Evolutionary conservation across 1,139 yeast genomes (phyloP), one percentile per base, ranked within the genome.

Genomic region (Blastobotrys apis): DNA sequence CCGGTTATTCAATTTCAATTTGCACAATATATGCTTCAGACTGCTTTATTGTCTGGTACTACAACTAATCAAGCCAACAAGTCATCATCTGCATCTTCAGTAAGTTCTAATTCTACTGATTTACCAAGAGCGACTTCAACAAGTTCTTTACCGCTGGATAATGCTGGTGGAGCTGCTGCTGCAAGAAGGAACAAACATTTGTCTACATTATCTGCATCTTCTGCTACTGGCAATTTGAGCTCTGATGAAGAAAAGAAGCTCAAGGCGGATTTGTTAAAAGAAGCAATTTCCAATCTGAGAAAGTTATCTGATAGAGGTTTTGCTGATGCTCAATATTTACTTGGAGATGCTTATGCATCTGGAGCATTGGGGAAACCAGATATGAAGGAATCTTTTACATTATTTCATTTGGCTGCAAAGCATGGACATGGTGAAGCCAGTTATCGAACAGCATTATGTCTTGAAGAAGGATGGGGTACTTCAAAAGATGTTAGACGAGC

Each of bases 391-490:
- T 84, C 97, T 2, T 83, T 86, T 55, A 56, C 67, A 1, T 73
- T 85, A 44, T 92, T 92, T 63, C 90, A 83, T 60, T 71, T 86
- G 29, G 96, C 97, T 5, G 96, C 96, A 5, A 92, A 90, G 63
- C 92, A 85, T 54, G 94, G 92, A 19, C 97, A 92, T 60, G 74
- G 84, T 9, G 97, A 92, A 63, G 80, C 94, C 44, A 90, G 96
- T 0, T 92, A 84, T 64, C 77, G 97, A 57, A 84, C 96, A 0
- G 87, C 97, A 0, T 77, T 84, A 49, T 90, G 97, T 64, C 84
- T 81, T 55, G 95, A 90, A 65, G 94, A 87, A 66, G 97, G 97
- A 5, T 71, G 90, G 66, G 98, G 98, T 4, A 84, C 94, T 5
- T 81, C 88, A 15, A 77, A 94, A 57, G 97, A 92, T 63, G 80